phyloP scores from a whole-genome alignment of 441 rosid species.

The Erysimum pusillum region DNA sequence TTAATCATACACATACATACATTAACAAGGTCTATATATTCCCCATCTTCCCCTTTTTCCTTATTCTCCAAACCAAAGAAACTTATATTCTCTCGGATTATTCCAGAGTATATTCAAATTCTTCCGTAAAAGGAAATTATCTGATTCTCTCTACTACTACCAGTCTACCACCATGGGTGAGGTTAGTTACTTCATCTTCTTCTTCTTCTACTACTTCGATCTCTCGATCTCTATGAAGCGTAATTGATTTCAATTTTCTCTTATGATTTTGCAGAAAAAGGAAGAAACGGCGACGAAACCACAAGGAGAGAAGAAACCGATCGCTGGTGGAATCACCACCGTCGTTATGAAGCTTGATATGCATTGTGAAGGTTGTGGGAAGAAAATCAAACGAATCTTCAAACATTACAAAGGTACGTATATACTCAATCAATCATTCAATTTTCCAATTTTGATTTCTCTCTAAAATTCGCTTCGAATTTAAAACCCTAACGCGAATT shows the following conservation, averaged over 20 bases:
- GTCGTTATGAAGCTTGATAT: slow-evolving; percentile 82
- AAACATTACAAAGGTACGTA: slow-evolving; percentile 74
- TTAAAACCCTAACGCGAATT: slow-evolving; percentile 37
- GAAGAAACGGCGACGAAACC: slow-evolving; percentile 54
- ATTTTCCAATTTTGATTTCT: neutral
- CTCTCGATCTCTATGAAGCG: neutral
- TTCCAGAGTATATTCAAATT: slow-evolving; percentile 35
- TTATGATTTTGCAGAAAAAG: slow-evolving; percentile 51
- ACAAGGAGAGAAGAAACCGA: slow-evolving; percentile 65
- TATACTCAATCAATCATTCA: neutral
- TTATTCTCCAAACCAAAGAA: slow-evolving; percentile 44
- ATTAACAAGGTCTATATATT: slow-evolving; percentile 51
- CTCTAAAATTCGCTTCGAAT: neutral
- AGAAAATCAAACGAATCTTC: slow-evolving; percentile 68
- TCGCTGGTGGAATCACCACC: slow-evolving; percentile 46
- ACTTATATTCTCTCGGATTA: neutral
- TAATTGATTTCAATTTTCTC: slow-evolving; percentile 9
- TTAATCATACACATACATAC: neutral
- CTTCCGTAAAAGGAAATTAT: neutral
- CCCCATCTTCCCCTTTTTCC: slow-evolving; percentile 27
- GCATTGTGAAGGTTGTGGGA: slow-evolving; percentile 95
- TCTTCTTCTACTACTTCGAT: neutral
- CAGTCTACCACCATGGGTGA: too few relatives aligned
- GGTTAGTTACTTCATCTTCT: slow-evolving; percentile 53
- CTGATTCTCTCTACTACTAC: slow-evolving; percentile 20